phyloP scores from a whole-genome alignment of 2,329 filamentous ascomycete genomes.

The Calonectria hongkongensis region DNA sequence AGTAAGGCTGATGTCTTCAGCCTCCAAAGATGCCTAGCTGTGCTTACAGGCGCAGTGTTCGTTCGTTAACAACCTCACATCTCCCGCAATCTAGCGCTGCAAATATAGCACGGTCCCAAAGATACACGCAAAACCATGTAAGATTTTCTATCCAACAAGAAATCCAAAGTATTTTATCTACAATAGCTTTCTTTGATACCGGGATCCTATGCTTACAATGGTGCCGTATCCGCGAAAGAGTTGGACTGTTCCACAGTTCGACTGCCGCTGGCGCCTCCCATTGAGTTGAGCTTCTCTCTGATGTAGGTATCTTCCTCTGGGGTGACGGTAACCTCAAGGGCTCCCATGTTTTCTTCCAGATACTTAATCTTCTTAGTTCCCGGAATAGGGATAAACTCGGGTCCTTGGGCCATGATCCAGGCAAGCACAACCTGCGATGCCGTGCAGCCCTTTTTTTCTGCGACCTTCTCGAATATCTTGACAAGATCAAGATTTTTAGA shows the following conservation, averaged over 20 bases:
- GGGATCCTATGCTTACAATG: background rate
- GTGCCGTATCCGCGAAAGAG: constrained; percentile 20
- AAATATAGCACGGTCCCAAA: no score
- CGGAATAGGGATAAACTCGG: constrained; percentile 74
- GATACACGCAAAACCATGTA: no score
- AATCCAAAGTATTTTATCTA: no score
- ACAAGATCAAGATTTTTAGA: constrained; percentile 72
- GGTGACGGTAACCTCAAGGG: constrained; percentile 54
- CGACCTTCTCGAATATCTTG: constrained; percentile 68
- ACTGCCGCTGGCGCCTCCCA: constrained; percentile 27
- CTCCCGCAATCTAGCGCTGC: no score
- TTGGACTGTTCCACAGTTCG: constrained; percentile 26
- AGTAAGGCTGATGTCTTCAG: no score
- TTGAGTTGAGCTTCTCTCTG: constrained; percentile 12
- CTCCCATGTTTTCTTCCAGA: constrained; percentile 64
- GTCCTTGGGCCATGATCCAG: constrained; percentile 75
- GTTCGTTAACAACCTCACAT: no score
- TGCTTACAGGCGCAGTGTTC: no score
- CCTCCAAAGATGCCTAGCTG: no score
- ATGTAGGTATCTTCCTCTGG: constrained; percentile 57
- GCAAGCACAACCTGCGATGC: constrained; percentile 74
- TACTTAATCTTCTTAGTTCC: constrained; percentile 64
- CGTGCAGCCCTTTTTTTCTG: constrained; percentile 71
- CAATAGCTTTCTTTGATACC: background rate
- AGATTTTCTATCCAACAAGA: no score